Conservation (phyloP, 208 protist genomes). For the Leishmania lainsoni region DNA sequence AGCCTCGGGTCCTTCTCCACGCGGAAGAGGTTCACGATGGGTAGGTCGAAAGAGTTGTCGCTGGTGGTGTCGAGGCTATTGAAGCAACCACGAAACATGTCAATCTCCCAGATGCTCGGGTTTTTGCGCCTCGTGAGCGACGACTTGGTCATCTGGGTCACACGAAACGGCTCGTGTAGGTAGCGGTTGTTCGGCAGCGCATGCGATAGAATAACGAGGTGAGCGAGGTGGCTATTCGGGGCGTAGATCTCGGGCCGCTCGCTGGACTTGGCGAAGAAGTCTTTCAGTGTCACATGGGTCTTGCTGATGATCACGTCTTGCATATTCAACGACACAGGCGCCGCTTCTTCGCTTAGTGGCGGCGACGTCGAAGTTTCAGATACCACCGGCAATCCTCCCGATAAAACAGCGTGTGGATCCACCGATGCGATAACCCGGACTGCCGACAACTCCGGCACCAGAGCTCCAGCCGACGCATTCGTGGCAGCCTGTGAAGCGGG, state of each 20-base stretch:
- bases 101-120: slow-evolving; percentile 72
- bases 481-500: not conserved
- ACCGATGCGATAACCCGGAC: not conserved
- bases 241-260: slow-evolving; percentile 47
- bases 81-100: slow-evolving; percentile 61
- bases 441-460: not conserved
- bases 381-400: not conserved
- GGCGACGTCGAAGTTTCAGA: not conserved
- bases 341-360: not conserved
- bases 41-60: slow-evolving; percentile 51
- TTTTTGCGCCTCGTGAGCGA: slow-evolving; percentile 35
- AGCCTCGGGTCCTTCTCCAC: slow-evolving; percentile 57
- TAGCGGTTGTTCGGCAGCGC: slow-evolving; percentile 70
- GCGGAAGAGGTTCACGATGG: slow-evolving; percentile 55
- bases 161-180: slow-evolving; percentile 66
- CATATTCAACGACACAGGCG: not conserved
- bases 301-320: slow-evolving; percentile 2
- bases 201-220: slow-evolving; percentile 64
- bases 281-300: slow-evolving; percentile 18
- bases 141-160: slow-evolving; percentile 51
- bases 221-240: slow-evolving; percentile 30
- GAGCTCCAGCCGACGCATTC: not conserved
- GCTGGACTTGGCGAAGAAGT: slow-evolving; percentile 31
- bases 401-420: not conserved
- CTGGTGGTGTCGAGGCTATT: slow-evolving; percentile 56